Base-by-base conservation (phyloP, 495 filamentous ascomycete genomes). In the Hypoxylon fuscum region DNA sequence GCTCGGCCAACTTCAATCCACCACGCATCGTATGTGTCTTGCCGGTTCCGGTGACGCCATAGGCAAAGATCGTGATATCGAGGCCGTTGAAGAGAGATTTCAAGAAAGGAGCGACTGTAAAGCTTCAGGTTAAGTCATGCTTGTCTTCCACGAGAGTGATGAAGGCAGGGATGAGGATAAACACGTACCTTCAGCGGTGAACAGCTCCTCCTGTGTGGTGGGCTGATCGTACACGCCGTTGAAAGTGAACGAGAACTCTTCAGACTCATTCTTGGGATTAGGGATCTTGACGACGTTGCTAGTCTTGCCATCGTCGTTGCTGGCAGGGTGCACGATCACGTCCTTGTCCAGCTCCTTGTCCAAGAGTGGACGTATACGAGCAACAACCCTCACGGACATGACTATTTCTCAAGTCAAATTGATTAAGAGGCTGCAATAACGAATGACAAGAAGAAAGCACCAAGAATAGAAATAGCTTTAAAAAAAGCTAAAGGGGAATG, bases 11-110 rank as follows among this genome's bases (percentile, higher is more conserved):
- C 66, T 88, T 87, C 75, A 96, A 89, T 48, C 94, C 93, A 52
- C 95, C 95, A 55, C 95, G 87, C 95, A 98, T 98, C 1, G 95
- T 98, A 77, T 97, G 91, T 46, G 95, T 98, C 76, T 98, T 98
- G 18, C 95, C 95, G 0, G 92, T 96, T 18, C 95, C 95, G 1
- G 95, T 98, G 17, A 93, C 91, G 34, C 95, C 95, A 68, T 98
- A 97, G 34, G 95, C 94, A 70, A 98, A 98, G 46, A 98, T 83
- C 1, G 93, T 97, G 21, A 96, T 87, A 73, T 98, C 95, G 63
- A 92, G 87, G 48, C 95, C 95, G 72, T 91, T 88, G 78, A 98
- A 97, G 4, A 98, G 85, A 52, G 96, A 88, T 66, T 96, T 97
- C 29, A 96, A 79, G 31, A 90, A 76, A 14, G 83, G 82, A 7